Evolutionary conservation across 208 protist genomes (phyloP).

Genomic region (Trypanosoma mega): DNA sequence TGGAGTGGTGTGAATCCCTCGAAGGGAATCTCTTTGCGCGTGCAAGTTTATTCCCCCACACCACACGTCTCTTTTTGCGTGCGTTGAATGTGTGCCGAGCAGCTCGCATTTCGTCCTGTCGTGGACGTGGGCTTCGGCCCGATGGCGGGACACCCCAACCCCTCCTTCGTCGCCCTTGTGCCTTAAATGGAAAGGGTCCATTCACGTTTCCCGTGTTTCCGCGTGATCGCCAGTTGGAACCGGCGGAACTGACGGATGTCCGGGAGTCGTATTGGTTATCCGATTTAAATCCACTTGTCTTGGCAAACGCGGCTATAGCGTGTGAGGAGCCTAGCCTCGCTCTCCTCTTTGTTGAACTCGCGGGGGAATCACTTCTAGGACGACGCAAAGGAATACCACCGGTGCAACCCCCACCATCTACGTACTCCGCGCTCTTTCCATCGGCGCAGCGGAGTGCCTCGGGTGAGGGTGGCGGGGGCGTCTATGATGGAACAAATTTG

Average conservation of each 20-base stretch:
- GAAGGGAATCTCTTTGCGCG: constrained; percentile 31
- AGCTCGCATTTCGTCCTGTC: constrained; percentile 32
- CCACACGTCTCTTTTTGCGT: constrained; percentile 38
- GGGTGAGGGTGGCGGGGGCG: background rate
- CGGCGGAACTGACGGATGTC: constrained; percentile 47
- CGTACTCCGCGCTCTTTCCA: constrained; percentile 61
- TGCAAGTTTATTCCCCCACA: constrained; percentile 24
- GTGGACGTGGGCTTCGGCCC: constrained; percentile 34
- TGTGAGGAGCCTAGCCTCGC: constrained; percentile 48
- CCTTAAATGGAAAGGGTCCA: background rate
- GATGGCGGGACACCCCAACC: background rate
- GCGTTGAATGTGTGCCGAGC: constrained; percentile 41
- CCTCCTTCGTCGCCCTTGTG: background rate
- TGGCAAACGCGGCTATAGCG: constrained; percentile 42
- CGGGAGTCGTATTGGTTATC: constrained; percentile 55
- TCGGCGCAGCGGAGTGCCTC: constrained; percentile 12
- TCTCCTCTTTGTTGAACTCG: constrained; percentile 52
- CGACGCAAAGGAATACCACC: constrained; percentile 36
- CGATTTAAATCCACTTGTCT: constrained; percentile 47
- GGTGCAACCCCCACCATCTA: constrained; percentile 3
- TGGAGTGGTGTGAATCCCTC: constrained; percentile 38
- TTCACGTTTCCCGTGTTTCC: constrained; percentile 22
- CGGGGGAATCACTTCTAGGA: constrained; percentile 57
- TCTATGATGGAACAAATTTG: background rate
- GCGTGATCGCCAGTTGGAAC: constrained; percentile 29